These are phyloP conservation scores for Halophytophthora batemanensis DNA, from an alignment of 352 stramenopile genomes.

Conservation along the genomic window DNA sequence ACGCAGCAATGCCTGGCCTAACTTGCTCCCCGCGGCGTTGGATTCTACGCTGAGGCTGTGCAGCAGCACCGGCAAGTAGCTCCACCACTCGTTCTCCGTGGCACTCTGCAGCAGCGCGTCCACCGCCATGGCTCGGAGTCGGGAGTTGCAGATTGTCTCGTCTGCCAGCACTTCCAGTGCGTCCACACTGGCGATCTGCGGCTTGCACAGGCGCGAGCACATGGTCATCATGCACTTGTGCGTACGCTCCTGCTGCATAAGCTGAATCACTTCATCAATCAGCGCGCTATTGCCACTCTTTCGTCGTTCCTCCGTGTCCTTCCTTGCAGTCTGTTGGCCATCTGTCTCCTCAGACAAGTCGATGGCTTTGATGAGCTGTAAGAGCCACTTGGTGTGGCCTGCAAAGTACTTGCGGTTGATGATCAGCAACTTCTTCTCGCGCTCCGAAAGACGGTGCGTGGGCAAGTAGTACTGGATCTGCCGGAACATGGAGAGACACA, in stretches of 20 bases:
- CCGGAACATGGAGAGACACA: conserved; percentile 86
- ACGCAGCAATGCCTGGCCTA: conserved; percentile 63
- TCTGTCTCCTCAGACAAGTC: conserved; percentile 60
- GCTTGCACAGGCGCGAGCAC: conserved; percentile 78
- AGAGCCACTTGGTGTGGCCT: conserved; percentile 81
- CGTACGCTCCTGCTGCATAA: conserved; percentile 62
- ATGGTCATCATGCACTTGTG: conserved; percentile 88
- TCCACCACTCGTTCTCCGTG: conserved; percentile 77
- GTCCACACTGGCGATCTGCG: conserved; percentile 71
- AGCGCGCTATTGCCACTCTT: conserved; percentile 20
- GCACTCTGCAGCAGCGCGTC: conserved; percentile 62
- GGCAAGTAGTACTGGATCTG: conserved; percentile 88
- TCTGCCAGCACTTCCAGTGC: conserved; percentile 75
- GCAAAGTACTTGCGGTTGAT: conserved; percentile 77
- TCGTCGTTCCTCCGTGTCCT: conserved; percentile 1
- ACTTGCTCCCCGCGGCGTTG: conserved; percentile 56
- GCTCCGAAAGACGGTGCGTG: conserved; percentile 64
- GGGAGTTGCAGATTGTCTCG: conserved; percentile 57
- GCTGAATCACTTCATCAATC: conserved; percentile 53
- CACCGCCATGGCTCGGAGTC: conserved; percentile 57
- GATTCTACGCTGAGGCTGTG: conserved; percentile 73
- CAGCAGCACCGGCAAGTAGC: conserved; percentile 68
- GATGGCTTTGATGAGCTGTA: conserved; percentile 84
- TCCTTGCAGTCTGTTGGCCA: conserved; percentile 20
- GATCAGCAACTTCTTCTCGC: conserved; percentile 71